These are phyloP conservation scores for Monilinia polystroma DNA, from an alignment of 2,329 filamentous ascomycete genomes.

Conservation along the genomic window DNA sequence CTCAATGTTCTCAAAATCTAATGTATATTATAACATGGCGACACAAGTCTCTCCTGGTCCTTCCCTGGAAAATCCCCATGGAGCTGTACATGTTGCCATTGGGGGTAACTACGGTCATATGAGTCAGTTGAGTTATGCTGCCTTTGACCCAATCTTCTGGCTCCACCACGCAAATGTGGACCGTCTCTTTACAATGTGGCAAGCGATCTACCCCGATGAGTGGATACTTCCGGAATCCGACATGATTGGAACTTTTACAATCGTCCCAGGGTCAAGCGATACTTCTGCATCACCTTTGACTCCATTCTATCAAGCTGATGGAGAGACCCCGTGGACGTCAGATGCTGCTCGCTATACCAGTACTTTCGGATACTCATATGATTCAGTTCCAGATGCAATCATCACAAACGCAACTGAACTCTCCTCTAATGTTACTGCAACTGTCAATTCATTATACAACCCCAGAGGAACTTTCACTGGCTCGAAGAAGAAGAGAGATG, in stretches of 20 bases:
- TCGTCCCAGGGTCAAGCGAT: constrained; percentile 32
- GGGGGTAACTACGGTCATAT: constrained; percentile 44
- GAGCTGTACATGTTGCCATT: constrained; percentile 45
- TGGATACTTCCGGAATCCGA: constrained; percentile 40
- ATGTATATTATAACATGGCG: not conserved
- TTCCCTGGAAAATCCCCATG: constrained; percentile 49
- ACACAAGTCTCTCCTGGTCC: constrained; percentile 7
- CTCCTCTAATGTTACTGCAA: constrained; percentile 59
- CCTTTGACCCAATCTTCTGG: constrained; percentile 51
- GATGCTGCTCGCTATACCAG: constrained; percentile 26
- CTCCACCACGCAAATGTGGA: constrained; percentile 59
- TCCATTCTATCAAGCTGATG: constrained; percentile 38
- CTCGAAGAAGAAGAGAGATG: not conserved
- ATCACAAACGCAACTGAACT: constrained; percentile 51
- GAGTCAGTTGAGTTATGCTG: constrained; percentile 44
- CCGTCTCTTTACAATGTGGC: constrained; percentile 55
- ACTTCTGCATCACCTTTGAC: constrained; percentile 34
- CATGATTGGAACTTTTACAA: constrained; percentile 40
- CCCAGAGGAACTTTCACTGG: constrained; percentile 19
- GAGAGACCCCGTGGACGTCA: constrained; percentile 29
- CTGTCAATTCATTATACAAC: constrained; percentile 55
- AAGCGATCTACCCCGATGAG: constrained; percentile 43
- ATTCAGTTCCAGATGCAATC: constrained; percentile 46
- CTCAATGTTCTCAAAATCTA: not conserved
- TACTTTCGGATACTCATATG: constrained; percentile 36